phyloP scores from a whole-genome alignment of 78 protist genomes.

The Protostelium mycophagum region DNA sequence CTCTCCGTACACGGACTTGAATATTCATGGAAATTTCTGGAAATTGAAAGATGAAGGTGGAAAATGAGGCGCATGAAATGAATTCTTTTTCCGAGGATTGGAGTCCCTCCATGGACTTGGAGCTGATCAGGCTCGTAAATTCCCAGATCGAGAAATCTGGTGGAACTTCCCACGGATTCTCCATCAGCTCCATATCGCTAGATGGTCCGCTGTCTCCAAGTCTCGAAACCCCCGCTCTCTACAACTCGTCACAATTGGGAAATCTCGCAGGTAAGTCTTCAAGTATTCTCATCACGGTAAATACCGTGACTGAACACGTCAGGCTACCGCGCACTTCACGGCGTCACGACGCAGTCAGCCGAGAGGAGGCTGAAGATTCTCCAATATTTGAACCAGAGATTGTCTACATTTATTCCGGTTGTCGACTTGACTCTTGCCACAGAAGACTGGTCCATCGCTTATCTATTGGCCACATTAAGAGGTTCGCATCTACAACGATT shows the following conservation, averaged over 20 bases:
- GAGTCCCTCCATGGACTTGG: constrained; percentile 42
- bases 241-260: background rate
- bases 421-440: constrained; percentile 23
- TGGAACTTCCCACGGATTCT: background rate
- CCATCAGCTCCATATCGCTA: background rate
- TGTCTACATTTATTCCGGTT: constrained; percentile 18
- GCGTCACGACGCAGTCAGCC: background rate
- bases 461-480: constrained; percentile 23
- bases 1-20: background rate
- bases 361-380: constrained; percentile 15
- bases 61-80: background rate
- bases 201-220: background rate
- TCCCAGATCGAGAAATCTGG: constrained; percentile 33
- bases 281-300: no score
- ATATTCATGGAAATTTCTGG: no score
- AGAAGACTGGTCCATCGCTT: constrained; percentile 57
- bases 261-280: background rate
- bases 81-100: background rate
- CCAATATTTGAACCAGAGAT: constrained; percentile 23
- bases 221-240: background rate
- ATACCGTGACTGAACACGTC: background rate
- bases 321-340: background rate
- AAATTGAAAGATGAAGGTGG: no score
- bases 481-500: no score
- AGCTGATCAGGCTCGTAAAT: constrained; percentile 40